Conservation (phyloP, 768 basidiomycete genomes). For the Paxillus involutus region DNA sequence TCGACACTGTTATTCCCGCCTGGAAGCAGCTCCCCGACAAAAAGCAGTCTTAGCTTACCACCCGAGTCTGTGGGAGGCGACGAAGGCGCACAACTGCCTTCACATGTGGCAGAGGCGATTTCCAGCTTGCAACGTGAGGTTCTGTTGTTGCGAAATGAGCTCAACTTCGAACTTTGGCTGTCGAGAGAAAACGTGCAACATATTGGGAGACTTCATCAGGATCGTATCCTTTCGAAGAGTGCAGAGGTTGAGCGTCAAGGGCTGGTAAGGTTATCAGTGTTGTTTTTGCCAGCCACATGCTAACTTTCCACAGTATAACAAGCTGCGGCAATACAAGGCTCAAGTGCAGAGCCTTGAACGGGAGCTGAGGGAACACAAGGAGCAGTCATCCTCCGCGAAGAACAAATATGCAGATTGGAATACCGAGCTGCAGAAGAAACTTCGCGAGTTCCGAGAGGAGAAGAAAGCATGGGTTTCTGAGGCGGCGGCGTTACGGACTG, state of each 20-base stretch:
- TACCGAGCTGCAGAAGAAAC: constrained; percentile 72
- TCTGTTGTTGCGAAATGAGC: constrained; percentile 71
- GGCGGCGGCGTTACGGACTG: constrained; percentile 63
- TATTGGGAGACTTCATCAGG: constrained; percentile 76
- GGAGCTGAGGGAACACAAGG: constrained; percentile 71
- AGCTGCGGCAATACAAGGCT: constrained; percentile 71
- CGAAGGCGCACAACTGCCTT: constrained; percentile 32
- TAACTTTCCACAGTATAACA: constrained; percentile 62
- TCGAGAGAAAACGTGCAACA: constrained; percentile 80
- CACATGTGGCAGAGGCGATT: constrained; percentile 63
- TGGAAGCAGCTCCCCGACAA: constrained; percentile 28
- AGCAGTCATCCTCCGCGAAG: constrained; percentile 70
- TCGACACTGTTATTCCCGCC: constrained; percentile 43
- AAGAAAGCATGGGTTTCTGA: constrained; percentile 76
- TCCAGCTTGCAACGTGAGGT: constrained; percentile 74
- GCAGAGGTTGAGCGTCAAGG: constrained; percentile 83
- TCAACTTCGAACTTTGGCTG: constrained; percentile 85
- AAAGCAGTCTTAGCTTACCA: constrained; percentile 14
- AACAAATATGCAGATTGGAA: constrained; percentile 86
- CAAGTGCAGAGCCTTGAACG: constrained; percentile 66
- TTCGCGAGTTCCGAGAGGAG: constrained; percentile 74
- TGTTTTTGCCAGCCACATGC: background rate
- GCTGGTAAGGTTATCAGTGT: constrained; percentile 47
- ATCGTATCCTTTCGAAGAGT: constrained; percentile 67
- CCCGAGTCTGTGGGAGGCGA: constrained; percentile 12